phyloP scores from a whole-genome alignment of 495 filamentous ascomycete genomes.

The Neurospora sp. region DNA sequence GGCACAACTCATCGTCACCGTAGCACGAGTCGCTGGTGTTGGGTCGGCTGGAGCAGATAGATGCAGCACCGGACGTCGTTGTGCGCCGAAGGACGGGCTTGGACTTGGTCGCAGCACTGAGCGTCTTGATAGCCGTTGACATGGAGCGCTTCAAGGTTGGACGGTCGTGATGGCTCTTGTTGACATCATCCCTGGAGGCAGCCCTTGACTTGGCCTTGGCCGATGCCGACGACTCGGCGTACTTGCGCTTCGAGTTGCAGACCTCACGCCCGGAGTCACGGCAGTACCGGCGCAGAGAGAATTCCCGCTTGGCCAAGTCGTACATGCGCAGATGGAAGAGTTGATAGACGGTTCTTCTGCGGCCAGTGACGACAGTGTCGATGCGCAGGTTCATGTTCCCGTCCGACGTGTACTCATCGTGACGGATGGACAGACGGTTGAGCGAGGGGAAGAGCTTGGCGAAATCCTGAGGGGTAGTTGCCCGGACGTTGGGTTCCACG shows the following conservation, averaged over 20 bases:
- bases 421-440: slow-evolving; percentile 68
- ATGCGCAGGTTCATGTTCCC: slow-evolving; percentile 97
- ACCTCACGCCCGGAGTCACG: slow-evolving; percentile 90
- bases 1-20: slow-evolving; percentile 38
- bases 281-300: slow-evolving; percentile 85
- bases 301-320: slow-evolving; percentile 75
- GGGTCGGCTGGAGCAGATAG: slow-evolving; percentile 30
- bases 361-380: slow-evolving; percentile 60
- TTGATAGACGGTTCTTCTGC: slow-evolving; percentile 56
- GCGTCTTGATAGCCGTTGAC: slow-evolving; percentile 59
- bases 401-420: slow-evolving; percentile 85
- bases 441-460: slow-evolving; percentile 78
- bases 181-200: neutral
- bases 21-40: slow-evolving; percentile 32
- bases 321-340: slow-evolving; percentile 96
- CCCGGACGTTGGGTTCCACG: slow-evolving; percentile 50
- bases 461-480: slow-evolving; percentile 76
- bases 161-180: slow-evolving; percentile 6
- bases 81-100: slow-evolving; percentile 45
- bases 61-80: slow-evolving; percentile 32
- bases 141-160: slow-evolving; percentile 57
- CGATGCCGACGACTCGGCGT: slow-evolving; percentile 35
- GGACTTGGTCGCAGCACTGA: slow-evolving; percentile 33
- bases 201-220: slow-evolving; percentile 9
- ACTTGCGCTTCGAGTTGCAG: slow-evolving; percentile 73